These are phyloP conservation scores for Aspergillus udagawae DNA, from an alignment of 2,329 filamentous ascomycete species.

Conservation along the genomic window DNA sequence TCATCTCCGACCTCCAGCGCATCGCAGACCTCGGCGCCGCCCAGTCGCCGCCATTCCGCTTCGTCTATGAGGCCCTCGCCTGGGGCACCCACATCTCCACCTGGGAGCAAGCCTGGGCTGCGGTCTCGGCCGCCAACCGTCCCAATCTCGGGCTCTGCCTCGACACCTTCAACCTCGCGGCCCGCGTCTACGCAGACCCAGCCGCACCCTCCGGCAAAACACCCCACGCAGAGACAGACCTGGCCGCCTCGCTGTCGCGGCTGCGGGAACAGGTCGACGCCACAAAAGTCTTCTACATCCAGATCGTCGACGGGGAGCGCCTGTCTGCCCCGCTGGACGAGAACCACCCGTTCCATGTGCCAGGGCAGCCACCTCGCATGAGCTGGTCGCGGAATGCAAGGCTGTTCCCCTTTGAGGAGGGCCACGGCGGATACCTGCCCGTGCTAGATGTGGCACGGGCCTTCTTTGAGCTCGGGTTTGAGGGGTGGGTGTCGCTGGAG, in stretches of 20 bases:
- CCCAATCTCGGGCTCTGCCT: slow-evolving; percentile 73
- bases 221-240: slow-evolving; percentile 51
- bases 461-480: slow-evolving; percentile 59
- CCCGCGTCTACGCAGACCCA: slow-evolving; percentile 67
- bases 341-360: slow-evolving; percentile 56
- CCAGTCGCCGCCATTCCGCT: slow-evolving; percentile 56
- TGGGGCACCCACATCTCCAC: slow-evolving; percentile 68
- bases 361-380: slow-evolving; percentile 62
- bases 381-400: slow-evolving; percentile 74
- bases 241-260: slow-evolving; percentile 55
- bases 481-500: slow-evolving; percentile 69
- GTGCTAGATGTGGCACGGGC: slow-evolving; percentile 57
- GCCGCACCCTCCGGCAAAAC: slow-evolving; percentile 49
- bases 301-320: slow-evolving; percentile 70
- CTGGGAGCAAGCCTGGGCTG: slow-evolving; percentile 69
- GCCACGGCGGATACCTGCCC: slow-evolving; percentile 64
- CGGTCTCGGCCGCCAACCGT: slow-evolving; percentile 62
- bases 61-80: slow-evolving; percentile 69
- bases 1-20: slow-evolving; percentile 59
- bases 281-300: slow-evolving; percentile 68
- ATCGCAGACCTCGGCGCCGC: slow-evolving; percentile 64
- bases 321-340: slow-evolving; percentile 54
- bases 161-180: slow-evolving; percentile 75
- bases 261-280: no score
- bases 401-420: slow-evolving; percentile 61